Percentiles rank a stretch among this genome's conserved stretches.
Evolutionary conservation across 345 rosid genomes (phyloP).

Genomic region (Zanthoxylum bungeanum): DNA sequence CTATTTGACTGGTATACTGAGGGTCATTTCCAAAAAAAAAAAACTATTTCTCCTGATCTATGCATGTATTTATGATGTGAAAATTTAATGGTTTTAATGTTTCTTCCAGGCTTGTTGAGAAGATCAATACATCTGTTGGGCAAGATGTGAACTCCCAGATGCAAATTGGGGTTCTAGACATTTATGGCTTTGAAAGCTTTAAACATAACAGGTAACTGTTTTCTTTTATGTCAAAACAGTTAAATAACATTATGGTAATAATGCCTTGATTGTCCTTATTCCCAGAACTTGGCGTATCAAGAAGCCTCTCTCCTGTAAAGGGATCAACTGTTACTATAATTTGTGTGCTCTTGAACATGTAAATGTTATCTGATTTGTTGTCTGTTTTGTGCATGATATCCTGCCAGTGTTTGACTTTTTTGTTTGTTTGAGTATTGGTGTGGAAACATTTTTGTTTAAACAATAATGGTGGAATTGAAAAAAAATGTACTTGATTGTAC

Average conservation of each 20-base stretch:
- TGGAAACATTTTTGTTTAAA: not conserved
- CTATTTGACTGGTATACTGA: conserved; percentile 85
- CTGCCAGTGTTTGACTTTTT: not conserved
- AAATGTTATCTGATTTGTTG: not conserved
- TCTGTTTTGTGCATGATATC: not conserved
- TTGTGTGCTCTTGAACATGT: not conserved
- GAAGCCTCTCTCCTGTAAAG: not conserved
- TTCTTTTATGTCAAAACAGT: not conserved
- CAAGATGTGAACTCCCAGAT: conserved; percentile 71
- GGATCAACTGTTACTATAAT: not conserved
- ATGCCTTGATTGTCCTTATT: not conserved
- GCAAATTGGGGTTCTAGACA: conserved; percentile 94
- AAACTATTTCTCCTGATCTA: not conserved
- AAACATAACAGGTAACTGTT: conserved; percentile 67
- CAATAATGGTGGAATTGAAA: not conserved
- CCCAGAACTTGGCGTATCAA: not conserved
- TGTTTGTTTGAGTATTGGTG: not conserved
- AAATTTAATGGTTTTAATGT: conserved; percentile 5
- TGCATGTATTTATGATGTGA: not conserved
- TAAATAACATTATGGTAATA: not conserved
- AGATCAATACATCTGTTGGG: conserved; percentile 88
- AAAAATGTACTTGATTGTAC: not conserved
- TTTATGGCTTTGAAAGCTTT: conserved; percentile 98
- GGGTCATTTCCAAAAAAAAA: conserved; percentile 10
- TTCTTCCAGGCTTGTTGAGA: conserved; percentile 82